Evolutionary conservation across 257 asterid species (phyloP), one percentile per base, ranked within the genome.

Genomic region (Linaria vulgaris): DNA sequence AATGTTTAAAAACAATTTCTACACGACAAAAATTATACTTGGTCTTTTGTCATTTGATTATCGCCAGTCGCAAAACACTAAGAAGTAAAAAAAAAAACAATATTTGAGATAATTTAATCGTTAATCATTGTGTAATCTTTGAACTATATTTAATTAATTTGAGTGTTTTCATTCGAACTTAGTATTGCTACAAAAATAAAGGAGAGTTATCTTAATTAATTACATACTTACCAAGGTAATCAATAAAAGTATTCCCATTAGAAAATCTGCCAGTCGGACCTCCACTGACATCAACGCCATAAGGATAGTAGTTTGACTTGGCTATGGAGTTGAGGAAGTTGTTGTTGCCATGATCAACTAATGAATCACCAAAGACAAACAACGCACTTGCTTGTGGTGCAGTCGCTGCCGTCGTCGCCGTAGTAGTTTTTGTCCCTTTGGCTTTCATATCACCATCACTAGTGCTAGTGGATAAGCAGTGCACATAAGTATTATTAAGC

Each of bases 341-440:
- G 84, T 85, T 92, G 54, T 92, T 92, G 20, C 98, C 98, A 39
- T 71, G 70, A 58, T 92, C 98, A 0, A 92, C 97, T 58, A 87
- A 49, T 0, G 98, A 88, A 63, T 92, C 98, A 6, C 98, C 98
- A 44, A 86, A 88, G 51, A 92, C 81, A 48, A 78, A 92, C 71
- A 92, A 31, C 7, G 97, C 96, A 0, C 84, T 66, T 0, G 78
- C 92, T 63, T 85, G 95, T 6, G 86, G 53, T 13, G 71, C 70
- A 1, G 5, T 27, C 44, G 44, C 16, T 51, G 59, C 44, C 12
- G 47, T 27, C 34, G 13, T 16, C 46, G 8, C 50, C 47, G 25
- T 9, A 14, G 12, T 12, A 11, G 9, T 11, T 8, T 34, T 8
- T 34, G 3, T 3, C 6, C 6, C 6, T 3, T 34, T 11, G 6